Conservation (phyloP, 371 early-diverging fungal genomes). For the Synchytrium microbalum region DNA sequence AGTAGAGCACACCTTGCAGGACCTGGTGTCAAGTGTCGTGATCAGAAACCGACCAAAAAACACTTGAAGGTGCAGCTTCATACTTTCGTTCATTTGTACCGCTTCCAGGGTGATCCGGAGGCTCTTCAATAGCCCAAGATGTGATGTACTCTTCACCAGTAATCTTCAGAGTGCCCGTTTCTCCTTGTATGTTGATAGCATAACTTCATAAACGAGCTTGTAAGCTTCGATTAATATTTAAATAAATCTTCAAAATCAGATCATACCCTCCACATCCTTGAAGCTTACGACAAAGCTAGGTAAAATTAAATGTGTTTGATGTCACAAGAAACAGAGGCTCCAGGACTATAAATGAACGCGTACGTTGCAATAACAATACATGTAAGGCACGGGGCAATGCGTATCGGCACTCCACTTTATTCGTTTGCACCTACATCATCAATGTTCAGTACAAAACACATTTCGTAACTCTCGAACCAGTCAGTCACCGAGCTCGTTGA, state of each 20-base stretch:
- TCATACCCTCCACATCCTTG: neutral
- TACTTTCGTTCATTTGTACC: too few relatives aligned
- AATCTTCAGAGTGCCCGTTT: neutral
- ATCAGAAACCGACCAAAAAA: too few relatives aligned
- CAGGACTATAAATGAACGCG: neutral
- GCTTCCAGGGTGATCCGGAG: too few relatives aligned
- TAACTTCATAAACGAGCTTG: too few relatives aligned
- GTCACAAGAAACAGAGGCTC: neutral
- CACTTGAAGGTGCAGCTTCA: too few relatives aligned
- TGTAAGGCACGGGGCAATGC: neutral
- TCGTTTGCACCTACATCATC: neutral
- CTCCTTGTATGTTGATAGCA: neutral
- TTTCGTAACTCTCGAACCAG: neutral
- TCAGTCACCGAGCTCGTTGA: neutral
- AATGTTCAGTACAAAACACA: neutral
- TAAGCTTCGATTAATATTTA: too few relatives aligned
- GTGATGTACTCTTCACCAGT: neutral
- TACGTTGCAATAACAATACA: neutral
- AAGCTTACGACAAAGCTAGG: neutral
- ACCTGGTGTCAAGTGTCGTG: too few relatives aligned
- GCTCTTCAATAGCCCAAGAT: too few relatives aligned
- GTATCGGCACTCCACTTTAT: neutral
- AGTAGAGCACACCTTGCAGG: too few relatives aligned
- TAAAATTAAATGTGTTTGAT: neutral
- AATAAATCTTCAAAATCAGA: too few relatives aligned